A percentile compares a stretch with the other conserved stretches of the same genome.
phyloP scores from a whole-genome alignment of 2,329 filamentous ascomycete genomes.

The Amesomyces nigricolor region DNA sequence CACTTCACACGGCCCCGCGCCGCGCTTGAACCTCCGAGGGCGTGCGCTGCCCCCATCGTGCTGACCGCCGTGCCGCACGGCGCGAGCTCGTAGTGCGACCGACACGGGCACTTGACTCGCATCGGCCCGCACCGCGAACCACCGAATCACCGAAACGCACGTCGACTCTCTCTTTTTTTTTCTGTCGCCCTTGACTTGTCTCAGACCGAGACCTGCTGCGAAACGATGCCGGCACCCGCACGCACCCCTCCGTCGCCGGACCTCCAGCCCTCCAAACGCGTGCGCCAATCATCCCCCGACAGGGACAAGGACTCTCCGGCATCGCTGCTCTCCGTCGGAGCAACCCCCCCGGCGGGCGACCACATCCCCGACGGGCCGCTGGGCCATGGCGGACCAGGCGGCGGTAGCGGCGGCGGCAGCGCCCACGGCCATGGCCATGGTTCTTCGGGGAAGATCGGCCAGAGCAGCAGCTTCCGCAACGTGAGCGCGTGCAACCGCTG shows the following conservation, averaged over 20 bases:
- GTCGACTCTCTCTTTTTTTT: background rate
- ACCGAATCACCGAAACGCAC: slow-evolving; percentile 10
- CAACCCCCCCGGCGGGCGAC: slow-evolving; percentile 34
- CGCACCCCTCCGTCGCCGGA: slow-evolving; percentile 46
- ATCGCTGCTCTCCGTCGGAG: slow-evolving; percentile 29
- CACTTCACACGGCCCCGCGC: background rate
- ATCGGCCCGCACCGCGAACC: slow-evolving; percentile 13
- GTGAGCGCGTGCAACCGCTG: slow-evolving; percentile 95
- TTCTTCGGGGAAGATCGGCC: slow-evolving; percentile 42
- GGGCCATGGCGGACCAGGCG: slow-evolving; percentile 27
- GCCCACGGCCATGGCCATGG: slow-evolving; percentile 28
- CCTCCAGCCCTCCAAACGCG: slow-evolving; percentile 52
- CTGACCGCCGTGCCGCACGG: background rate
- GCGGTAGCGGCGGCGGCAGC: slow-evolving; percentile 18
- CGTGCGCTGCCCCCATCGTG: too few species aligned
- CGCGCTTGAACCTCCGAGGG: background rate
- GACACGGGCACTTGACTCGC: slow-evolving; percentile 2
- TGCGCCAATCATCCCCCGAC: slow-evolving; percentile 49
- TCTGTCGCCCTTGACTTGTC: background rate
- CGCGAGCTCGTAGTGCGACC: background rate
- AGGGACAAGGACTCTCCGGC: slow-evolving; percentile 38
- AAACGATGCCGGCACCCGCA: slow-evolving; percentile 38
- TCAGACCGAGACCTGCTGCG: slow-evolving; percentile 11
- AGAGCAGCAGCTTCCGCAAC: slow-evolving; percentile 69
- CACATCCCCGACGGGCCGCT: slow-evolving; percentile 30